Percentiles rank a stretch among this genome's conserved stretches.
phyloP scores from a whole-genome alignment of 768 basidiomycete species.

The Macrocybe gigantea region DNA sequence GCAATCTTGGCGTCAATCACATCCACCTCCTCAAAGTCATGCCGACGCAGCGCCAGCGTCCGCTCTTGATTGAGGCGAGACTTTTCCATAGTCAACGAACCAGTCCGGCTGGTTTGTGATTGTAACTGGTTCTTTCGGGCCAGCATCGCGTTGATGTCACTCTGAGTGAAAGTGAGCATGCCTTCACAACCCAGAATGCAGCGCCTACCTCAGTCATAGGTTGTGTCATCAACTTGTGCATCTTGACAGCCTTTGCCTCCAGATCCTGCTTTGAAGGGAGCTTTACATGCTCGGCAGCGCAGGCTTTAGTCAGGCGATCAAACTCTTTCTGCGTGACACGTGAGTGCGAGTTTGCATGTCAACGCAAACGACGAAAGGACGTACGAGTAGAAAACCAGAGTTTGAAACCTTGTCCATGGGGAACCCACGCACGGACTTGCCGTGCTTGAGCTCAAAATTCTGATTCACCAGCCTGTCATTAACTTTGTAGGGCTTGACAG shows the following conservation, averaged over 20 bases:
- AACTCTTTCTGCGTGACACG: constrained; percentile 60
- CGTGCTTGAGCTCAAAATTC: constrained; percentile 71
- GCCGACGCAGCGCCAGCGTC: constrained; percentile 68
- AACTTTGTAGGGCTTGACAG: constrained; percentile 65
- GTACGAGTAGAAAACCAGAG: constrained; percentile 51
- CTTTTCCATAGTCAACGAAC: constrained; percentile 48
- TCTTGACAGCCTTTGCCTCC: constrained; percentile 58
- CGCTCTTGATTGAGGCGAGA: constrained; percentile 66
- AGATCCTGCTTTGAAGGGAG: constrained; percentile 64
- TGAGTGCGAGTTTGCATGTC: not conserved
- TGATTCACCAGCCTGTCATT: constrained; percentile 62
- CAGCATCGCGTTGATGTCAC: constrained; percentile 77
- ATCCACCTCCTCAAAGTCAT: constrained; percentile 59
- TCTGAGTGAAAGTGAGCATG: constrained; percentile 37
- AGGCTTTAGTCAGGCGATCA: constrained; percentile 45
- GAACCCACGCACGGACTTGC: constrained; percentile 54
- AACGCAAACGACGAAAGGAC: constrained; percentile 15
- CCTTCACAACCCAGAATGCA: not conserved
- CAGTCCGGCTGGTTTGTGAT: constrained; percentile 18
- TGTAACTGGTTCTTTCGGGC: constrained; percentile 53
- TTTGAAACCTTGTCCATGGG: constrained; percentile 89
- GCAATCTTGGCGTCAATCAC: constrained; percentile 60
- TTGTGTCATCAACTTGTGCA: constrained; percentile 52
- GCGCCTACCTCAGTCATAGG: constrained; percentile 72
- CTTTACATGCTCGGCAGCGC: constrained; percentile 46